Base-by-base conservation (phyloP, 306 rosid genomes). In the Lathyrus tuberosus region DNA sequence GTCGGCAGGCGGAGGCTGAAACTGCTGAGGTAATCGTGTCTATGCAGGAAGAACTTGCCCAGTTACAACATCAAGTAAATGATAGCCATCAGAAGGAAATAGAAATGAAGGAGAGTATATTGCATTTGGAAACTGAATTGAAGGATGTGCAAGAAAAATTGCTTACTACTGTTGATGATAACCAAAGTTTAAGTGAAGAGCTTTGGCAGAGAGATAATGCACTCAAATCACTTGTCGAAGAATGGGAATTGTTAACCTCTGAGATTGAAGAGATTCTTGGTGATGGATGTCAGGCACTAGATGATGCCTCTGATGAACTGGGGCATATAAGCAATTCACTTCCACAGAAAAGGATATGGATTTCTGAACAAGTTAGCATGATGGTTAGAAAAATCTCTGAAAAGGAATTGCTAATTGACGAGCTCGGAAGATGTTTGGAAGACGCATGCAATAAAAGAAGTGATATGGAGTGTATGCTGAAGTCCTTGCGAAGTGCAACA, bases 11-110 rank as follows among this genome's bases (percentile, higher is more conserved):
- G 30, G 99, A 94, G 68, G 96, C 88, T 65, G 99, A 94, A 87
- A 94, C 99, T 51, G 95, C 84, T 14, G 96, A 90, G 90, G 99
- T 86, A 67, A 94, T 94, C 58, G 96, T 91, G 58, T 87, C 92
- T 71, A 74, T 94, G 91, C 97, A 94, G 83, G 99, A 94, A 83
- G 99, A 94, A 83, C 96, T 94, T 76, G 80, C 71, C 8, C 46
- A 67, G 48, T 92, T 94, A 70, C 91, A 94, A 73, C 81, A 82
- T 65, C 91, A 94, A 81, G 85, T 91, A 60, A 86, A 87, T 57
- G 88, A 81, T 62, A 80, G 84, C 68, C 80, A 76, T 74, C 64
- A 84, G 79, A 90, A 80, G 79, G 95, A 94, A 76, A 58, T 62
- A n/a, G 96, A 88, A 84, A 83, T 87, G 97, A 85, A 73, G 42